These are phyloP conservation scores for Trapa incisa DNA, from an alignment of 345 rosid species.

Conservation along the genomic window DNA sequence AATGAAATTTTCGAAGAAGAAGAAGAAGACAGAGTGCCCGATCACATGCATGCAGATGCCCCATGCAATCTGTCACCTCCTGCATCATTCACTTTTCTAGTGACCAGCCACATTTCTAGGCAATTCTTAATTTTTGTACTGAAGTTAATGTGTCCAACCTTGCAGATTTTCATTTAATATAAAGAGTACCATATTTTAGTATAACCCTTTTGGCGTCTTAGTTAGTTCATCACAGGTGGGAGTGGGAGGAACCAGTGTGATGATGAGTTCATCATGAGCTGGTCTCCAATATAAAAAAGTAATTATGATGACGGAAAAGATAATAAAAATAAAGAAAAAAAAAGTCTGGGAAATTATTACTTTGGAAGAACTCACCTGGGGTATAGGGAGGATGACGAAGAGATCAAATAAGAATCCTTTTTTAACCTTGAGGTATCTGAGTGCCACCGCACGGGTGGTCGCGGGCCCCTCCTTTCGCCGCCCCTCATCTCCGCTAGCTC, in stretches of 20 bases:
- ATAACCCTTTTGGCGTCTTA: too few species aligned
- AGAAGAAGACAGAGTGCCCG: background rate
- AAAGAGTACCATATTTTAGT: too few species aligned
- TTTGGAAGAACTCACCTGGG: slow-evolving; percentile 44
- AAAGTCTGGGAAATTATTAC: background rate
- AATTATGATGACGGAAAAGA: background rate
- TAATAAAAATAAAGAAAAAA: too few species aligned
- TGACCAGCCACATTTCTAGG: background rate
- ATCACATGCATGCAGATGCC: background rate
- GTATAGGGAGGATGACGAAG: slow-evolving; percentile 73
- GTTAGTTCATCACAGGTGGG: too few species aligned
- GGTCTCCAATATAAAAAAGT: background rate
- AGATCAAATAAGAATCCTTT: slow-evolving; percentile 76
- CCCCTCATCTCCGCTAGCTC: background rate
- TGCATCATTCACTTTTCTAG: background rate
- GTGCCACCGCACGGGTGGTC: slow-evolving; percentile 14
- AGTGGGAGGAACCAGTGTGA: too few species aligned
- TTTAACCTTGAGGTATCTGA: slow-evolving; percentile 39
- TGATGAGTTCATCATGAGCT: background rate
- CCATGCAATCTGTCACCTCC: background rate
- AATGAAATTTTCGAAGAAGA: background rate
- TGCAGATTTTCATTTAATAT: too few species aligned
- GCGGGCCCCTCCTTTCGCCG: slow-evolving; percentile 1
- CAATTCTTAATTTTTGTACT: too few species aligned
- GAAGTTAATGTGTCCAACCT: too few species aligned